Evolutionary conservation across 106 monocot genomes (phyloP), one percentile per base, ranked within the genome.

Genomic region (Alisma plantagoaquatica): DNA sequence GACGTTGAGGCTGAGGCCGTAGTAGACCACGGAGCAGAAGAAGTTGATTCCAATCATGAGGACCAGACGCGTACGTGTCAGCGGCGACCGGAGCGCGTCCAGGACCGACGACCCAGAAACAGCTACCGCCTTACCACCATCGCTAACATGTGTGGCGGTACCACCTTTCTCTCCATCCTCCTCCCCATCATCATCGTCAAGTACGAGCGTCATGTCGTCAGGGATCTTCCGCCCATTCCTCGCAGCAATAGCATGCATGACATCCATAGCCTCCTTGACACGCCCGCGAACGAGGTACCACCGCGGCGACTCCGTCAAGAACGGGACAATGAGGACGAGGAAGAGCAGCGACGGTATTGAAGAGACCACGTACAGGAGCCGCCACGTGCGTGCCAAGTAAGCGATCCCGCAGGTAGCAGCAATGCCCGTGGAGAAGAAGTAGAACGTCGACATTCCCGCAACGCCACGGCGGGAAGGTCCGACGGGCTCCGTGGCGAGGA

Each of bases 1-100:
- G 11, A 90, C 90, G 63, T 90, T 90, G 43, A 90, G 80, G 66
- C 61, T 90, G 27, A 90, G 71, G 35, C 90, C 80, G 54, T 80
- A 90, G 77, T 90, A 90, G 2, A 80, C 84, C 7, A 91, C 31
- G 3, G 91, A 66, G 63, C 75, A 69, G 17, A 81, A 15, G 48
- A 91, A 65, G 60, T 72, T 81, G 49, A 91, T 75, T 2, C 56
- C 24, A 0, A 84, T 49, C 11, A 75, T 49, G 2, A 84, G 60
- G 15, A 75, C 28, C 8, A 91, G 77, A 12, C 84, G 64, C 1
- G 48, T 26, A 9, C 91, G 59, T 8, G 84, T 84, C 7, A 59
- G 26, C 0, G 70, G 75, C 0, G 72, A 73, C 0, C 63, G 54
- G 16, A 91, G 4, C 1, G 75, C 84, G 61, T 81, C 84, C 2